Percentiles rank a stretch among this genome's conserved stretches.
Conservation (phyloP, 305 asterid genomes). For the Euphrasia arctica region DNA sequence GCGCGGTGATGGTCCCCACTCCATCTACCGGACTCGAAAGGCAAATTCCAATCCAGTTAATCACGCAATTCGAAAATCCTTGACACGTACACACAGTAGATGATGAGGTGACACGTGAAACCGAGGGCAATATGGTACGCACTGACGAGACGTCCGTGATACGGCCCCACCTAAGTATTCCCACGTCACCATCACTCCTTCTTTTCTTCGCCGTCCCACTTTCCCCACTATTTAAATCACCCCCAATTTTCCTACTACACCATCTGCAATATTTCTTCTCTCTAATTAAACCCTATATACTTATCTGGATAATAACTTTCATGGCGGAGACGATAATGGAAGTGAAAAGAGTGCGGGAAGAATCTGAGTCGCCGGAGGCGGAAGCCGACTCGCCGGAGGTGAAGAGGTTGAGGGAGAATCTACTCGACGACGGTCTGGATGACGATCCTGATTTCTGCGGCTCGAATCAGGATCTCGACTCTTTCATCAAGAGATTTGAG, state of each 20-base stretch:
- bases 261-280: neutral
- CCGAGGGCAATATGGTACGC: conserved; percentile 2
- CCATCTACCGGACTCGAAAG: conserved; percentile 36
- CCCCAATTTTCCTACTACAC: neutral
- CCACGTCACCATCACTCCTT: conserved; percentile 35
- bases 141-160: conserved; percentile 34
- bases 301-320: no score
- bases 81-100: conserved; percentile 6
- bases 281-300: neutral
- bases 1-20: no score
- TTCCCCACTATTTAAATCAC: conserved; percentile 29
- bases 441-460: conserved; percentile 42
- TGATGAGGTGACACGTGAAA: conserved; percentile 42
- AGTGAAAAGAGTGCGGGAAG: conserved; percentile 48
- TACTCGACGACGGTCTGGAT: conserved; percentile 43
- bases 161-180: conserved; percentile 25
- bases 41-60: conserved; percentile 36
- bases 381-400: conserved; percentile 60
- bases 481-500: conserved; percentile 75
- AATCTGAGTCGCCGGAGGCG: conserved; percentile 32
- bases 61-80: conserved; percentile 36
- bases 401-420: conserved; percentile 59
- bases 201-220: neutral
- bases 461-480: conserved; percentile 53
- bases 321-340: conserved; percentile 39